Percentiles rank a stretch among this genome's conserved stretches.
Conservation (phyloP, 768 basidiomycete genomes). For the Suillus subalutaceus region DNA sequence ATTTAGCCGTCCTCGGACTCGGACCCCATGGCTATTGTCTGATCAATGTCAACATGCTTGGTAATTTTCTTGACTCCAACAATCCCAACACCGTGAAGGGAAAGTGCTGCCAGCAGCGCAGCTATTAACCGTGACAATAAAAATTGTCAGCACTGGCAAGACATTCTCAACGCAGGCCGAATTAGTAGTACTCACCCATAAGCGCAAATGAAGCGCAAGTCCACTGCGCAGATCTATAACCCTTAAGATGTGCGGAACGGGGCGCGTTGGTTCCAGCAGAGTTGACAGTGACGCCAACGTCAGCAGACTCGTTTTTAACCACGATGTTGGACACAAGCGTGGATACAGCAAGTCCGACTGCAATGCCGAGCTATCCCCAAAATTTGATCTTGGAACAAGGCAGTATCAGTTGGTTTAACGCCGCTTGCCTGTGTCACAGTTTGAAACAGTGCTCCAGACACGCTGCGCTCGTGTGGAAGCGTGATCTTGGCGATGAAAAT, state of each 20-base stretch:
- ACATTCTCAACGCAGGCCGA: background rate
- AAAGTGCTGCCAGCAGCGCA: constrained; percentile 36
- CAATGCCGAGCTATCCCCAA: constrained; percentile 56
- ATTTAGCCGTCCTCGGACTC: background rate
- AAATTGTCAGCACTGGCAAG: background rate
- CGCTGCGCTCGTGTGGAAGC: constrained; percentile 70
- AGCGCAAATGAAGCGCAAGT: constrained; percentile 58
- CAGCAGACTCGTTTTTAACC: constrained; percentile 34
- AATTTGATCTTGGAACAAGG: background rate
- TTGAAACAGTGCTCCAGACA: constrained; percentile 77
- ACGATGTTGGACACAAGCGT: constrained; percentile 71
- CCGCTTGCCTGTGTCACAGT: constrained; percentile 69
- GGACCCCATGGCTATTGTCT: constrained; percentile 20
- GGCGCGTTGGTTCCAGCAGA: constrained; percentile 33
- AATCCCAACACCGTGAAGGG: constrained; percentile 43
- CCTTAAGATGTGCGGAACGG: constrained; percentile 42
- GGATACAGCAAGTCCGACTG: constrained; percentile 70
- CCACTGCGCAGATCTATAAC: constrained; percentile 71
- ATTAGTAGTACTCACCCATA: constrained; percentile 44
- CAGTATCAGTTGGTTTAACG: background rate
- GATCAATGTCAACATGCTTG: constrained; percentile 19
- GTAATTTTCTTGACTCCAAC: constrained; percentile 35
- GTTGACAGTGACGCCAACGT: constrained; percentile 36
- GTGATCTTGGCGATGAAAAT: constrained; percentile 68
- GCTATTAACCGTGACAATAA: constrained; percentile 19